Percentiles rank a stretch among this genome's conserved stretches.
These are phyloP conservation scores for Phytophthora sp. DNA, from an alignment of 352 stramenopile species.

Conservation along the genomic window DNA sequence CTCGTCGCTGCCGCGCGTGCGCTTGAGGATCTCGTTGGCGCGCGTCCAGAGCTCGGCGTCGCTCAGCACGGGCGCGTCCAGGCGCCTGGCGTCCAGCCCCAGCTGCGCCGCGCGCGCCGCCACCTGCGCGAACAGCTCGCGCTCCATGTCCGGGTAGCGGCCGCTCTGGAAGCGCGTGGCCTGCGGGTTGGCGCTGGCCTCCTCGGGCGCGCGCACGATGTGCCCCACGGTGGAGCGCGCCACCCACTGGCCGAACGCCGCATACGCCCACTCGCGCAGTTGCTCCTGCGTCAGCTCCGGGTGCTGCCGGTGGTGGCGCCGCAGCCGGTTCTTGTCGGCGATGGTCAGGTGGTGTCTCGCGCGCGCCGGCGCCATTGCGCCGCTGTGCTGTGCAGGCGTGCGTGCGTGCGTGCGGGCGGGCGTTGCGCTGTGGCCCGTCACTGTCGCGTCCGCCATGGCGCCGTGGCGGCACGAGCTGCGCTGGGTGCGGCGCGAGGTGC, in stretches of 20 bases:
- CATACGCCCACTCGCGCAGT: constrained; percentile 35
- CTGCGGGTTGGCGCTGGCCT: constrained; percentile 32
- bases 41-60: constrained; percentile 37
- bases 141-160: constrained; percentile 41
- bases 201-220: constrained; percentile 31
- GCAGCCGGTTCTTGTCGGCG: constrained; percentile 37
- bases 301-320: constrained; percentile 21
- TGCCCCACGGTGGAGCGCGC: constrained; percentile 38
- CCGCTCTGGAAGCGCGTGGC: constrained; percentile 42
- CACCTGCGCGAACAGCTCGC: constrained; percentile 22
- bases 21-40: constrained; percentile 43
- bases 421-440: no score
- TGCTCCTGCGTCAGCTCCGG: constrained; percentile 42
- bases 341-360: constrained; percentile 38
- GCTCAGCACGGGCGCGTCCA: constrained; percentile 9
- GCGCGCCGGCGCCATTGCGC: no score
- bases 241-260: constrained; percentile 33
- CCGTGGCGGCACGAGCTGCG: constrained; percentile 49
- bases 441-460: no score
- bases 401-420: no score
- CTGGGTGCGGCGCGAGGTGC: constrained; percentile 59
- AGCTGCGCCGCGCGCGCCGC: background rate
- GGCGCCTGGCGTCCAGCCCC: constrained; percentile 1
- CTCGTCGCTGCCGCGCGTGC: constrained; percentile 20
- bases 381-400: no score